A percentile compares a stretch with the other conserved stretches of the same genome.
Conservation (phyloP, 495 filamentous ascomycete species). For the Paragyromitra xinjiangensis region DNA sequence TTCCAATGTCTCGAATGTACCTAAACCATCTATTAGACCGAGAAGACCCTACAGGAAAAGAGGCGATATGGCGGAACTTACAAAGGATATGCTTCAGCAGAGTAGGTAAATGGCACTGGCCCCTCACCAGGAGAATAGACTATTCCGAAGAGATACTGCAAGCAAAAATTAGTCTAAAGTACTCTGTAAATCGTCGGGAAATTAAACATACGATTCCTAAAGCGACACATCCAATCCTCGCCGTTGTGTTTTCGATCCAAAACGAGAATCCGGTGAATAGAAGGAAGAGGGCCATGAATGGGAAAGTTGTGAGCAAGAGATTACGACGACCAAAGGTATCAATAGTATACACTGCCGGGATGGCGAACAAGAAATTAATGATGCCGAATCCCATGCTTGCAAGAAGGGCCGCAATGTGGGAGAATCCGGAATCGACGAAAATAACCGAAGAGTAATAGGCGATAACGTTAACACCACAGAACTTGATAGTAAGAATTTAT, state of each 20-base stretch:
- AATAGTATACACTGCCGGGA: conserved; percentile 82
- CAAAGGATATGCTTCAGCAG: conserved; percentile 82
- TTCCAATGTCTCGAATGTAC: conserved; percentile 77
- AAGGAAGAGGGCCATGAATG: conserved; percentile 74
- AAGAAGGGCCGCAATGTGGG: conserved; percentile 66
- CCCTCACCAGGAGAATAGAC: conserved; percentile 83
- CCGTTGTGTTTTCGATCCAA: conserved; percentile 68
- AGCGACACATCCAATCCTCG: conserved; percentile 68
- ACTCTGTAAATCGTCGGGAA: background rate
- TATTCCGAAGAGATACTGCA: conserved; percentile 68
- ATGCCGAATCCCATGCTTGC: conserved; percentile 79
- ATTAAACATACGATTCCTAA: conserved; percentile 64
- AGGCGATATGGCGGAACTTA: conserved; percentile 2
- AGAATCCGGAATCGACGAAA: conserved; percentile 69
- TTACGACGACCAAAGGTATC: conserved; percentile 85
- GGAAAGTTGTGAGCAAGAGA: conserved; percentile 79
- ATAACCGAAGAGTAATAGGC: conserved; percentile 76
- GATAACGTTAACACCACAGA: conserved; percentile 67
- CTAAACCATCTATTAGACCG: conserved; percentile 8
- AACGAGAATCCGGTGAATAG: conserved; percentile 85
- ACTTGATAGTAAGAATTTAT: conserved; percentile 39
- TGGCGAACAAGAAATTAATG: conserved; percentile 81
- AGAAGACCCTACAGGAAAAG: background rate
- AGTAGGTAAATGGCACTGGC: conserved; percentile 85
- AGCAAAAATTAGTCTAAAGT: background rate